These are phyloP conservation scores for Termitomyces sp. DNA, from an alignment of 768 basidiomycete species.

Conservation along the genomic window DNA sequence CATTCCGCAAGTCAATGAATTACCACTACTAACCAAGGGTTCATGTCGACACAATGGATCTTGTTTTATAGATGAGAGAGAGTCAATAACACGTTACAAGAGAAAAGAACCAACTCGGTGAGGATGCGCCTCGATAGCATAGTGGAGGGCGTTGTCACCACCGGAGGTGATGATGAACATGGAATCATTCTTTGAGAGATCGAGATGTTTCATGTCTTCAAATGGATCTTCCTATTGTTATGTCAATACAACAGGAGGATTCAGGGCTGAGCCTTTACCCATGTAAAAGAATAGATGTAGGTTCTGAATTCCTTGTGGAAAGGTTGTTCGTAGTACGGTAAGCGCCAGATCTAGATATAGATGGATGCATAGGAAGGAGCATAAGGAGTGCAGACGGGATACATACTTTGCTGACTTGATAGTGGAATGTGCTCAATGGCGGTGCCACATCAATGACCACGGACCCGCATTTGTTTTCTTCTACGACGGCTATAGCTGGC, in stretches of 20 bases:
- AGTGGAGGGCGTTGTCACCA: constrained; percentile 78
- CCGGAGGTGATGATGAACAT: constrained; percentile 74
- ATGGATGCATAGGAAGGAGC: background rate
- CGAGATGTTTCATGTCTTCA: constrained; percentile 62
- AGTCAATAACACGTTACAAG: background rate
- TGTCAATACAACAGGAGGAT: background rate
- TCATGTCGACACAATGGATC: constrained; percentile 74
- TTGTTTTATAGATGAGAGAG: constrained; percentile 14
- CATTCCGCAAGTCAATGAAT: background rate
- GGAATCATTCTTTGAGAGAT: constrained; percentile 54
- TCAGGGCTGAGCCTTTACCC: constrained; percentile 25
- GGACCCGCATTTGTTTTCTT: constrained; percentile 12
- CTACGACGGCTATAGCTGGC: constrained; percentile 23
- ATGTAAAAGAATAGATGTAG: constrained; percentile 62
- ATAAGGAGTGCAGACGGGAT: background rate
- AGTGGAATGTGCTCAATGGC: constrained; percentile 59
- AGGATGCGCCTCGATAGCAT: constrained; percentile 62
- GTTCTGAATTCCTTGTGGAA: constrained; percentile 63
- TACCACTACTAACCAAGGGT: constrained; percentile 41
- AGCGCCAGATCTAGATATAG: constrained; percentile 46
- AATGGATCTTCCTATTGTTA: constrained; percentile 59
- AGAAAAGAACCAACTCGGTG: constrained; percentile 32
- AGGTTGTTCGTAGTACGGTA: constrained; percentile 66
- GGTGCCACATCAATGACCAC: constrained; percentile 43
- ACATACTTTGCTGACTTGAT: constrained; percentile 43